Conservation (phyloP, 148 eudicot genomes). For the Selenicereus undatus region DNA sequence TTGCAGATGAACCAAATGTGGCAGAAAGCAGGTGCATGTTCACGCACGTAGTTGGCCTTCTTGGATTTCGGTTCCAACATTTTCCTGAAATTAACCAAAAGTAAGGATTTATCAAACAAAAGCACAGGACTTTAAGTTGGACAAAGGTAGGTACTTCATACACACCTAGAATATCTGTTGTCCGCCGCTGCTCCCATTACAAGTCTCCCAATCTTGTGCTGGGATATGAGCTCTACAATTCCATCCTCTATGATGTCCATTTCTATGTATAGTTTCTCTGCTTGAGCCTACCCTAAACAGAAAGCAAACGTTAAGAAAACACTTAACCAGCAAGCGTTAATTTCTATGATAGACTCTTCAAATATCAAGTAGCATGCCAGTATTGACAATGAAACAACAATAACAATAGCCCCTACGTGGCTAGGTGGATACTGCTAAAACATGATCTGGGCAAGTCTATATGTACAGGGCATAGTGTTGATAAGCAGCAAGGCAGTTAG, state of each 20-base stretch:
- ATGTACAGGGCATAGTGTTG: too few species aligned
- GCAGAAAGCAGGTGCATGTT: slow-evolving; percentile 63
- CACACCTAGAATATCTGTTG: slow-evolving; percentile 54
- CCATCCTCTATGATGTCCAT: slow-evolving; percentile 64
- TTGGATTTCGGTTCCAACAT: slow-evolving; percentile 71
- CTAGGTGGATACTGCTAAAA: neutral
- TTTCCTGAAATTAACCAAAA: slow-evolving; percentile 44
- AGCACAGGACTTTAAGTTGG: neutral
- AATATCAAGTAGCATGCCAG: neutral
- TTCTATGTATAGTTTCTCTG: slow-evolving; percentile 48
- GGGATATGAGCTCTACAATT: slow-evolving; percentile 57
- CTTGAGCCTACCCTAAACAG: slow-evolving; percentile 24
- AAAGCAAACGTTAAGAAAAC: neutral
- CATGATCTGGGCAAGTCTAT: too few species aligned
- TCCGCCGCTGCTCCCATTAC: slow-evolving; percentile 93
- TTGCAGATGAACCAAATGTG: slow-evolving; percentile 83
- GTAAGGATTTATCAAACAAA: neutral
- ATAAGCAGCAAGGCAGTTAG: too few species aligned
- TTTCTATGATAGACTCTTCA: neutral
- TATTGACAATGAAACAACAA: neutral
- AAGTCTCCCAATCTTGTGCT: slow-evolving; percentile 55
- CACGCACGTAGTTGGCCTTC: slow-evolving; percentile 64
- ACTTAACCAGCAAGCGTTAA: neutral
- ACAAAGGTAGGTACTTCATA: neutral
- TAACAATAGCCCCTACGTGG: neutral